Base-by-base conservation (phyloP, 306 rosid species). In the Adenanthera pavonina region DNA sequence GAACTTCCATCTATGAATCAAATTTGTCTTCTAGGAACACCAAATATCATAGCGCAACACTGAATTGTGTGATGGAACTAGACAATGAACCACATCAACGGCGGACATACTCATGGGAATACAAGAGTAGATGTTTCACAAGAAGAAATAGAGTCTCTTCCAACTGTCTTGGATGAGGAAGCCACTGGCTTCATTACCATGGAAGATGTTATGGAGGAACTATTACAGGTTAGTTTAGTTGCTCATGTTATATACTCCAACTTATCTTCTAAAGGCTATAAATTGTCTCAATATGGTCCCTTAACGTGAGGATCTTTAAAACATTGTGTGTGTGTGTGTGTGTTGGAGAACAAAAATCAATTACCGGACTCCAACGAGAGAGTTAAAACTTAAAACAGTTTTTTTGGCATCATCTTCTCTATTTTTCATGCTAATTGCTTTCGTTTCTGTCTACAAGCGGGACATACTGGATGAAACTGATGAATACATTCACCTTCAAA, bases 201-300 rank as follows among this genome's bases (percentile, higher is more conserved):
- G 89, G 98, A 94, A 82, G 97, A 94, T 91, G 91, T 92, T 48
- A 89, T 94, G 88, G 98, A 94, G 77, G 91, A 92, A 81, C 78
- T 94, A 14, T 67, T 94, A 36, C 98, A 94, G 94, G 98, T n/a
- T n/a, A n/a, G n/a, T n/a, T 92, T 87, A 41, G 78, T 54, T 36
- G 44, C 46, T 60, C 46, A 46, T 16, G 34, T 19, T 62, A 61
- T 59, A 56, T 3, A 60, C 67, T 33, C 68, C n/a, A 10, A 15
- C 41, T n/a, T 69, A 19, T 57, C 14, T 8, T 33, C 14, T 20
- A 20, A 57, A 57, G 64, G 35, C 12, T 56, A 25, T 20, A 59
- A 8, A 36, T 59, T 59, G 65, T 59, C 15, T 30, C 65, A 25
- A 25, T 19, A 7, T 59, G 65, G 30, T 59, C 36, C 65, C 65